Base-by-base conservation (phyloP, 1,139 yeast genomes). In the Pichia inconspicua region DNA sequence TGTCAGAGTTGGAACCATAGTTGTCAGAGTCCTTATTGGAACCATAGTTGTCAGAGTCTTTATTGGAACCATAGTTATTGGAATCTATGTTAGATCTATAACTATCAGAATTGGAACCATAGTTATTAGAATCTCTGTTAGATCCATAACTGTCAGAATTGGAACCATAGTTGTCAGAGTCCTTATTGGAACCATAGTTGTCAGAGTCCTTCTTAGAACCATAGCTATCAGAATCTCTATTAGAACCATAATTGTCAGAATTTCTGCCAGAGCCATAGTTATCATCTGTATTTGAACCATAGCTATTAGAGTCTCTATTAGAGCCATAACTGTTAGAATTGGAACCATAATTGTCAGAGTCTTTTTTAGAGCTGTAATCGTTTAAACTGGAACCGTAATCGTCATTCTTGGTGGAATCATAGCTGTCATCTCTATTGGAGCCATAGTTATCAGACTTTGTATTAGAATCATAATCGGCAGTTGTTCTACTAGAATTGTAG, bases 181-280 rank as follows among this genome's bases (percentile, higher is more conserved):
- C 40, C 44, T 48, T 32, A 22, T 51, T 35, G 44, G 49, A 49
- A 34, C 43, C 25, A 12, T 38, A 38, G 12, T 58, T 52, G 46
- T 55, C 42, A 37, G 52, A 48, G 43, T 45, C 44, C 36, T 44
- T 37, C 5, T 22, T 19, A 4, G 28, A 37, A 10, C 15, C 22
- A 51, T 42, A 43, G 40, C 40, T 43, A 38, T 48, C 48, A 45
- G 7, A 28, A 32, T 45, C 28, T 8, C 10, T 27, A 10, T 27
- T 46, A 17, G 49, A 52, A n/a, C 57, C 54, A 40, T 47, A 45
- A 34, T 36, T 31, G 34, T 52, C 48, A 41, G 45, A 48, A 11
- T 43, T 30, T 40, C 49, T 48, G 19, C 32, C 36, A 4, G 46
- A 42, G 22, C 46, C 44, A n/a, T 48, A 45, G 46, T 43, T 46